Conservation (phyloP, 768 basidiomycete genomes). For the Xerocomellus amylosporus region DNA sequence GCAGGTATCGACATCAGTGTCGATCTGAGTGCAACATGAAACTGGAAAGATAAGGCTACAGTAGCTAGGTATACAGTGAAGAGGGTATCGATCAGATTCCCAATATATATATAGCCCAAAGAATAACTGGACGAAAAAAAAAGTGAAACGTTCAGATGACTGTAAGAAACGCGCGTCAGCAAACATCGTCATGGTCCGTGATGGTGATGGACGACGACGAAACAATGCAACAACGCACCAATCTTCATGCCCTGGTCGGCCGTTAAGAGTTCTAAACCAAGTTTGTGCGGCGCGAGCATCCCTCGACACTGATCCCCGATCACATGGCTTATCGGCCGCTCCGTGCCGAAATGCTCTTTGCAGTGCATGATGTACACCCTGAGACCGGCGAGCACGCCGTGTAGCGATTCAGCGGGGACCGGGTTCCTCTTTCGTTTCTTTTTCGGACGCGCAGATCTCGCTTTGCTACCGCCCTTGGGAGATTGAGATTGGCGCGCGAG, state of each 20-base stretch:
- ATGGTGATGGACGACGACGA: background rate
- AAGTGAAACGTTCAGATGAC: slow-evolving; percentile 34
- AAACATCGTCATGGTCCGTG: background rate
- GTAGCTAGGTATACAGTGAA: slow-evolving; percentile 34
- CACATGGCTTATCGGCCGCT: slow-evolving; percentile 55
- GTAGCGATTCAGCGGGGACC: slow-evolving; percentile 42
- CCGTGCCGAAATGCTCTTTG: slow-evolving; percentile 65
- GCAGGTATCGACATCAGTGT: background rate
- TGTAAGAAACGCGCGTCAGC: slow-evolving; percentile 17
- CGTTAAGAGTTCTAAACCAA: slow-evolving; percentile 70
- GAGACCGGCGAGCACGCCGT: slow-evolving; percentile 54
- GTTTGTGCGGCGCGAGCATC: slow-evolving; percentile 54
- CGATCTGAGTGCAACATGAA: background rate
- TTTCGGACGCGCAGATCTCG: slow-evolving; percentile 15
- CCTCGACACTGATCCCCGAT: slow-evolving; percentile 73
- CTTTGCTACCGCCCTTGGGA: slow-evolving; percentile 27
- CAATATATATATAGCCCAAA: slow-evolving; percentile 9
- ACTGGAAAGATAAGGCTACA: slow-evolving; percentile 37
- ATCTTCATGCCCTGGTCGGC: slow-evolving; percentile 82
- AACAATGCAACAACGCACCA: slow-evolving; percentile 44
- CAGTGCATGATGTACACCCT: slow-evolving; percentile 83
- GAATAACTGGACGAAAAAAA: background rate
- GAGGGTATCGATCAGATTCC: slow-evolving; percentile 19
- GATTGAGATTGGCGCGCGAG: slow-evolving; percentile 36
- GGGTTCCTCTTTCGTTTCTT: slow-evolving; percentile 41